Base-by-base conservation (phyloP, 805 yeast genomes). In the Sungouiella thailandica region DNA sequence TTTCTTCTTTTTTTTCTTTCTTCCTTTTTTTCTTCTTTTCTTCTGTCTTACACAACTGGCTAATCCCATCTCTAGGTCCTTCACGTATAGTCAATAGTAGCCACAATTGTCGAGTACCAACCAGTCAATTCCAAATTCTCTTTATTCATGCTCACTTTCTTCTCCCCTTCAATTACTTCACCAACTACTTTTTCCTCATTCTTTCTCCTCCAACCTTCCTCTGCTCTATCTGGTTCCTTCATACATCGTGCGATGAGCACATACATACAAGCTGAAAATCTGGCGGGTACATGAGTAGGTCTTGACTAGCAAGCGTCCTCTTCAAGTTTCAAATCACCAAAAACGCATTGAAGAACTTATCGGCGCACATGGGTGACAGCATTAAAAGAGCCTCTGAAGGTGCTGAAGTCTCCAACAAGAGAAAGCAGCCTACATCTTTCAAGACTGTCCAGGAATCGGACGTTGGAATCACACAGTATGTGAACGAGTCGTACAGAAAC, bases 381-480 rank as follows among this genome's bases (percentile, higher is more conserved):
- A 7, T 13, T 9, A 25, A 25, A 17, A 16, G 28, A 7, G 17
- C 28, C 8, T 7, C 17, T 10, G 16, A 12, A 8, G 17, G 15
- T 6, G 5, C 16, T 10, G 9, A 11, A 9, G 5, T 7, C 7
- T 6, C 28, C 14, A 11, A 7, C 28, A 25, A 25, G 15, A 25
- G 17, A 25, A 5, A 6, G 9, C 16, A 25, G 14, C 9, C 14
- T 13, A 7, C 14, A n/a, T 23, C 29, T 1, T 31, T 33, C 27
- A 43, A 43, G 23, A 29, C 83, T 7, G 72, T 83, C 30, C 72
- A 69, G 33, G 96, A 89, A 53, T 23, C 44, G 2, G 94, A 88
- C 55, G 98, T 93, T 7, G 98, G 98, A 5, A 90, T 93, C 43
- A 78, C 86, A 1, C 75, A 76, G 32, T 89, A 65, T 48, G 60